A percentile compares a stretch with the other conserved stretches of the same genome.
Evolutionary conservation across 1,284 basidiomycete genomes (phyloP).

Genomic region (Apiotrichum sp.): DNA sequence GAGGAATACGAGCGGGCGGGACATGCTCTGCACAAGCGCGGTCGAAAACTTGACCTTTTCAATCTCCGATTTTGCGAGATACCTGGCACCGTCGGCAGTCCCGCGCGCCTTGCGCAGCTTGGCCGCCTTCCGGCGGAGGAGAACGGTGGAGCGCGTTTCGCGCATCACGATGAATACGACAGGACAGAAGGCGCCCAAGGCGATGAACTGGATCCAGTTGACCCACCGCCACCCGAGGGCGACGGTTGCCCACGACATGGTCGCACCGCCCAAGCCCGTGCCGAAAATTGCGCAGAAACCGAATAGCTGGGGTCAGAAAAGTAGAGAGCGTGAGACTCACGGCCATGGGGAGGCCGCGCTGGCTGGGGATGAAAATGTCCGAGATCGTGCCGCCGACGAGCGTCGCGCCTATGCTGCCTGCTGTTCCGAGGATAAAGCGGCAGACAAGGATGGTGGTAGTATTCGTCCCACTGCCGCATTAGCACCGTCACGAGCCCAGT

Average conservation of each 20-base stretch:
- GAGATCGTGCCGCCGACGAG: slow-evolving; percentile 73
- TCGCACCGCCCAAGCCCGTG: slow-evolving; percentile 60
- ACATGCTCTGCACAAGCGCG: slow-evolving; percentile 31
- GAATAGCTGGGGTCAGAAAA: slow-evolving; percentile 47
- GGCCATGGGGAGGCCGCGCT: slow-evolving; percentile 15
- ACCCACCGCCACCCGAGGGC: slow-evolving; percentile 71
- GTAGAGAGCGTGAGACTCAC: slow-evolving; percentile 39
- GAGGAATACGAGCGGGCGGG: slow-evolving; percentile 51
- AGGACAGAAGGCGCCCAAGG: slow-evolving; percentile 25
- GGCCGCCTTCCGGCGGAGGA: slow-evolving; percentile 36
- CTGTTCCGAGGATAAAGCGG: slow-evolving; percentile 59
- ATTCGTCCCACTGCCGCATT: slow-evolving; percentile 55
- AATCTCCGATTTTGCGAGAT: slow-evolving; percentile 45
- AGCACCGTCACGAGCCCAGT: slow-evolving; percentile 10
- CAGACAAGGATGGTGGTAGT: slow-evolving; percentile 62
- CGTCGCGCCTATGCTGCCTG: slow-evolving; percentile 59
- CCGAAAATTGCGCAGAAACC: slow-evolving; percentile 55
- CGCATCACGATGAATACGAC: slow-evolving; percentile 34
- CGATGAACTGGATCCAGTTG: slow-evolving; percentile 65
- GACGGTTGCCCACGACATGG: slow-evolving; percentile 61
- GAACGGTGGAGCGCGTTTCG: slow-evolving; percentile 44
- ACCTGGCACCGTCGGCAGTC: slow-evolving; percentile 28
- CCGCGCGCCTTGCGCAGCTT: slow-evolving; percentile 37
- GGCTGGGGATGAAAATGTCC: slow-evolving; percentile 53
- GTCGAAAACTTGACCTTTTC: slow-evolving; percentile 33